Evolutionary conservation across 2,329 filamentous ascomycete genomes (phyloP), one percentile per base, ranked within the genome.

Genomic region (Tothia fuscella): DNA sequence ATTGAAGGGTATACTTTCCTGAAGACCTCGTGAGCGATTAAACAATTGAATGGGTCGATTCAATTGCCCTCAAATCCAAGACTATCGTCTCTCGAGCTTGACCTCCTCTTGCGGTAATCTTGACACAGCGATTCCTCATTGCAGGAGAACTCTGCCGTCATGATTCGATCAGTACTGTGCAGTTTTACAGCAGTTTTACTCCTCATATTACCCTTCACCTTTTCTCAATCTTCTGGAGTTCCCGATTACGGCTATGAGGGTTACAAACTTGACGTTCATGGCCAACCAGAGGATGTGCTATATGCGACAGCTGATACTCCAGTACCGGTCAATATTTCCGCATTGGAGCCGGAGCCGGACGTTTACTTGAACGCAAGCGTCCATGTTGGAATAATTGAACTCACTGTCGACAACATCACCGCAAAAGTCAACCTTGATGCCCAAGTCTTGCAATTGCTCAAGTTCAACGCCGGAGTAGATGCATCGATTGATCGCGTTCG

Each of bases 401-500:
- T 79, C 43, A 63, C 69, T 37, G 74, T 78, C 10, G 62, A 72
- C 45, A 76, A 78, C 50, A 63, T 78, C 42, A 74, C 71, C 1
- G 74, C 74, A 9, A 74, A 76, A 52, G 66, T 76, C 55, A 78
- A 75, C 51, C 62, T 76, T 24, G 71, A 75, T 46, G 72, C 71
- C 4, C 68, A 75, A 53, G 72, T 78, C 7, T 62, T 77, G 30
- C 65, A 68, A 46, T 62, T 78, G 33, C 66, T 78, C 33, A 60
- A 68, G 43, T 76, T 78, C 64, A 75, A 70, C 49, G 75, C 75
- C 2, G 75, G 74, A 34, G 74, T 79, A 28, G 70, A 74, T 51
- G 64, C 71, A 3, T 69, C 64, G 38, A 72, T 78, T 58, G 68
- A 75, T 50, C 63, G 68, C 37, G 74, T 79, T 33, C 56, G 62